A percentile compares a stretch with the other conserved stretches of the same genome.
These are phyloP conservation scores for Dioscorea zingiberensis DNA, from an alignment of 106 monocot species.

Conservation along the genomic window DNA sequence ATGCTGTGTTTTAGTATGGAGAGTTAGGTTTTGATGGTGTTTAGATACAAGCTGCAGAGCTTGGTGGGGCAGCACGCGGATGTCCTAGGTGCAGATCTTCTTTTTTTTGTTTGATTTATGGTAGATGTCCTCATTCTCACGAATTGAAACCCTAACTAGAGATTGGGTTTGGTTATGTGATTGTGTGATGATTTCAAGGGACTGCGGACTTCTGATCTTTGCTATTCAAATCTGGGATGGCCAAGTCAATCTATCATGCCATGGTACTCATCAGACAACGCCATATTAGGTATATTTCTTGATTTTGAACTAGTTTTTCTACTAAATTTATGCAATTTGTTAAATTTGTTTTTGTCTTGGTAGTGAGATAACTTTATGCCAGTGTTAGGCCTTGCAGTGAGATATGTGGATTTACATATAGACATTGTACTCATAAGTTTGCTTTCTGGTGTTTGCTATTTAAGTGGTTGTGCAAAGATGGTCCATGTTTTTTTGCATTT, in stretches of 20 bases:
- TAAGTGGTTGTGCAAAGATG: too few relatives aligned
- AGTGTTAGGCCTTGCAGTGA: too few relatives aligned
- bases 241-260: constrained; percentile 66
- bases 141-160: neutral
- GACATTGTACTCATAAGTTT: too few relatives aligned
- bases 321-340: neutral
- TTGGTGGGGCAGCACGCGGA: too few relatives aligned
- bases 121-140: neutral
- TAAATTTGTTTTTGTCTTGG: neutral
- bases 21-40: too few relatives aligned
- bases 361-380: too few relatives aligned
- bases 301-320: neutral
- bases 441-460: too few relatives aligned
- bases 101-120: neutral
- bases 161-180: neutral
- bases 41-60: too few relatives aligned
- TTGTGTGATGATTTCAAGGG: neutral
- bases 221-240: constrained; percentile 82
- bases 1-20: too few relatives aligned
- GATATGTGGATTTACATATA: too few relatives aligned
- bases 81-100: too few relatives aligned
- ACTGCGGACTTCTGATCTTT: constrained; percentile 3
- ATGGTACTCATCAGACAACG: constrained; percentile 66
- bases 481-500: too few relatives aligned
- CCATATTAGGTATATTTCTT: constrained; percentile 48